Evolutionary conservation across 352 stramenopile species (phyloP).

Genomic region (Pythium rhizo-oryzae): DNA sequence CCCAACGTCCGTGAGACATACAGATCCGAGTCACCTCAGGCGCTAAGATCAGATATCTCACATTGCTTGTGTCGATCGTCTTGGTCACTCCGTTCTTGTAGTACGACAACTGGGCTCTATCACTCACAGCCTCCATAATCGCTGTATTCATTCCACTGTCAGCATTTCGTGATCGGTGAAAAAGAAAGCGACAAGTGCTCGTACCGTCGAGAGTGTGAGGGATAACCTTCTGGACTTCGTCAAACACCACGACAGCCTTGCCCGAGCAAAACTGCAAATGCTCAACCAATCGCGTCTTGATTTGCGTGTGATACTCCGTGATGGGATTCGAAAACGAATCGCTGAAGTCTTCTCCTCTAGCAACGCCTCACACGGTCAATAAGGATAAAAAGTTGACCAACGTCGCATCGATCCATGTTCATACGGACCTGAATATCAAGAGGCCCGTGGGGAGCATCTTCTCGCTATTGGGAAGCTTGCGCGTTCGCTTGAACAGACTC

Average conservation of each 20-base stretch:
- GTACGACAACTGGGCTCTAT: conserved; percentile 71
- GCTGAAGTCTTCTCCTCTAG: conserved; percentile 80
- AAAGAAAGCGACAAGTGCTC: too few relatives aligned
- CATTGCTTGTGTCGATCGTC: conserved; percentile 74
- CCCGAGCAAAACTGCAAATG: conserved; percentile 82
- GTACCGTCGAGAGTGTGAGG: conserved; percentile 88
- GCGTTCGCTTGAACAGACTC: conserved; percentile 81
- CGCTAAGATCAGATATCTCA: too few relatives aligned
- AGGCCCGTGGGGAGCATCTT: conserved; percentile 69
- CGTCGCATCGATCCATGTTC: background rate
- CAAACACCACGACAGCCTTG: conserved; percentile 90
- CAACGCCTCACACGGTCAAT: background rate
- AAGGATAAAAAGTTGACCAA: too few relatives aligned
- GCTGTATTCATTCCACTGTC: too few relatives aligned
- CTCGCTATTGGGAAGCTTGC: conserved; percentile 69
- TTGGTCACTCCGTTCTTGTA: conserved; percentile 70
- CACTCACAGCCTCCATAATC: conserved; percentile 76
- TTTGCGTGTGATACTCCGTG: conserved; percentile 82
- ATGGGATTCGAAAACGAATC: conserved; percentile 85
- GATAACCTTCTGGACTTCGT: conserved; percentile 93
- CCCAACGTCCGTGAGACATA: background rate
- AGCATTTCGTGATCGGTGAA: too few relatives aligned
- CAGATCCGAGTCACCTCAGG: too few relatives aligned
- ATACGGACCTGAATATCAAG: conserved; percentile 66
- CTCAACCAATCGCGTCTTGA: conserved; percentile 67